Evolutionary conservation across 768 basidiomycete genomes (phyloP).

Genomic region (Leccinum broughii): DNA sequence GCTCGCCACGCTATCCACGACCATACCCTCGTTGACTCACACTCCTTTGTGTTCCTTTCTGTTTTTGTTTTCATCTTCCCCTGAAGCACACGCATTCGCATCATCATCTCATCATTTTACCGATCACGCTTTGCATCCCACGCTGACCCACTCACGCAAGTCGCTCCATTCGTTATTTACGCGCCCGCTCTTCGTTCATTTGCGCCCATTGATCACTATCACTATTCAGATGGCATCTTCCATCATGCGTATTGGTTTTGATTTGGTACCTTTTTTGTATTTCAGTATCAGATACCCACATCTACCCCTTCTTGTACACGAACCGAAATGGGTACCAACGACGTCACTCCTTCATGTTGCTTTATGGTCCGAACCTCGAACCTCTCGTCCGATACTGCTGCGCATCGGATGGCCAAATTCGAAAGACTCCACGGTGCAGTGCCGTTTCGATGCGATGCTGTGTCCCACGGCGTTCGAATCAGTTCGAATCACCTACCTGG

Average conservation of each 20-base stretch:
- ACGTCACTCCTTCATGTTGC: not conserved
- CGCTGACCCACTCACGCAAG: constrained; percentile 1
- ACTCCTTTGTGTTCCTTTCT: not conserved
- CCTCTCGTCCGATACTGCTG: not conserved
- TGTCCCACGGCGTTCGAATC: not conserved
- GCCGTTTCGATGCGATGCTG: not conserved
- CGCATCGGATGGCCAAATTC: not conserved
- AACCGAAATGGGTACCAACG: not conserved
- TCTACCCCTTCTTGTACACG: constrained; percentile 6
- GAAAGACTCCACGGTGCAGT: not conserved
- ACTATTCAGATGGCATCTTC: not conserved
- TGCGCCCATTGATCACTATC: not conserved
- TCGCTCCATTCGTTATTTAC: not conserved
- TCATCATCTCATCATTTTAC: constrained; percentile 1
- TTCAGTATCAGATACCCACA: not conserved
- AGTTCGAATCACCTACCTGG: not conserved
- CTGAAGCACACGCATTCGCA: not conserved
- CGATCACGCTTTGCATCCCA: constrained; percentile 9
- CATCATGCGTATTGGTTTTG: constrained; percentile 5
- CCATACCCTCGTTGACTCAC: constrained; percentile 8
- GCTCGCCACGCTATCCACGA: constrained; percentile 1
- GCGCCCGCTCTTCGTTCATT: not conserved
- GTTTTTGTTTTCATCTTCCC: not conserved
- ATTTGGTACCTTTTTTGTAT: not conserved
- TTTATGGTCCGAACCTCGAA: not conserved